phyloP scores from a whole-genome alignment of 805 yeast species.

The Lipomyces chichibuensis region DNA sequence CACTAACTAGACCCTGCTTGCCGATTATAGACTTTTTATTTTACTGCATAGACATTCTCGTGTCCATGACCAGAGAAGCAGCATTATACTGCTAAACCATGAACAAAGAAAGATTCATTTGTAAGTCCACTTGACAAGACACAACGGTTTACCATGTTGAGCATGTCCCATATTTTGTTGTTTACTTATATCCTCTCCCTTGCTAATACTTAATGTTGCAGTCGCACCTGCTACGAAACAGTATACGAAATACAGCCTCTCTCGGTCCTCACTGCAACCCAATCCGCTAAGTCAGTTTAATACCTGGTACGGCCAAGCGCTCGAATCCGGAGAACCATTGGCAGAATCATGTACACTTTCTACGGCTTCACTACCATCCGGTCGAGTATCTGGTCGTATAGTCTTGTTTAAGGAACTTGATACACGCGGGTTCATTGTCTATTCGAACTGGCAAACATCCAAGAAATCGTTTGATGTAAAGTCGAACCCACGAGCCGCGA shows the following conservation, averaged over 20 bases:
- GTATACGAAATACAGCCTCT: constrained; percentile 68
- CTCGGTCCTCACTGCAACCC: constrained; percentile 54
- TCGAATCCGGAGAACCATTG: constrained; percentile 55
- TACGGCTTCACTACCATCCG: constrained; percentile 85
- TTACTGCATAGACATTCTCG: background rate
- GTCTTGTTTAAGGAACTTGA: constrained; percentile 91
- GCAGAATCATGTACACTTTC: constrained; percentile 79
- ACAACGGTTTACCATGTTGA: background rate
- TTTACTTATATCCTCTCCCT: constrained; percentile 6
- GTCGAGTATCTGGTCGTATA: constrained; percentile 83
- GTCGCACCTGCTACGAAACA: constrained; percentile 53
- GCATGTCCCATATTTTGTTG: background rate
- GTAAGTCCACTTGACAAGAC: constrained; percentile 18
- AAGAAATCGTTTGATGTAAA: constrained; percentile 74
- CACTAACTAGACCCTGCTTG: background rate
- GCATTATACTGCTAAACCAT: background rate
- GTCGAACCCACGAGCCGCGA: constrained; percentile 76
- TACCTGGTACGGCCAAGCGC: constrained; percentile 82
- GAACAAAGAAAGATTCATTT: constrained; percentile 32
- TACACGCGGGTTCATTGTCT: constrained; percentile 72
- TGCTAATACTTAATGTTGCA: constrained; percentile 10
- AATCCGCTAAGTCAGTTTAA: constrained; percentile 80
- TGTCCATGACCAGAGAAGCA: background rate
- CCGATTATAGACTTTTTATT: background rate
- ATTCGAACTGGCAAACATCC: constrained; percentile 88